phyloP scores from a whole-genome alignment of 345 rosid genomes.

The Salix udensis region DNA sequence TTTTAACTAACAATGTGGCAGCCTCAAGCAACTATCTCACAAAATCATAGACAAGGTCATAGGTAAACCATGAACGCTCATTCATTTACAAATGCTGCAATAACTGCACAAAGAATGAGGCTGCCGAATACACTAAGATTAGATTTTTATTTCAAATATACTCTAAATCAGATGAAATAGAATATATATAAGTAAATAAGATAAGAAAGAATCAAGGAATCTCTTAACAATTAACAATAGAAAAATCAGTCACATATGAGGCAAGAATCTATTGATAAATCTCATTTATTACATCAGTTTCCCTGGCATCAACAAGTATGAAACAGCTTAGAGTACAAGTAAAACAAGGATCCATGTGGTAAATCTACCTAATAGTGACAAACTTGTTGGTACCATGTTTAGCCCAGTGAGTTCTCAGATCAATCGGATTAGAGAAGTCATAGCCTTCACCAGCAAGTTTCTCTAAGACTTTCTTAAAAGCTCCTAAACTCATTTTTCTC shows the following conservation, averaged over 20 bases:
- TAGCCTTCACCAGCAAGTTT: conserved; percentile 88
- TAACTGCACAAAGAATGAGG: background rate
- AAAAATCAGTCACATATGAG: background rate
- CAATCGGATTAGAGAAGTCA: conserved; percentile 69
- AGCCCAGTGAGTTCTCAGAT: conserved; percentile 91
- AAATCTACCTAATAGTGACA: conserved; percentile 87
- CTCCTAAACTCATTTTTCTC: conserved; percentile 96
- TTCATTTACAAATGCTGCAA: background rate
- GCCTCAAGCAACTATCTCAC: background rate
- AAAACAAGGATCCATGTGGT: background rate
- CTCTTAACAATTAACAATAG: background rate
- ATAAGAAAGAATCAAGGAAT: background rate
- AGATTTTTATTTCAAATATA: background rate
- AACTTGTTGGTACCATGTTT: conserved; percentile 98
- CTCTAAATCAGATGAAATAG: background rate
- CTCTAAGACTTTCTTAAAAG: conserved; percentile 93
- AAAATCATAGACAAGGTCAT: background rate
- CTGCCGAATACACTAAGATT: background rate
- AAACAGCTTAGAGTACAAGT: background rate
- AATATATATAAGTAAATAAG: background rate
- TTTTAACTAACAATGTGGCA: background rate
- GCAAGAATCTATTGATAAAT: background rate
- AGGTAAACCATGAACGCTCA: background rate
- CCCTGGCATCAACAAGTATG: background rate
- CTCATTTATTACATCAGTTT: background rate